phyloP scores from a whole-genome alignment of 208 protist genomes.

The Strigomonas oncopelti region DNA sequence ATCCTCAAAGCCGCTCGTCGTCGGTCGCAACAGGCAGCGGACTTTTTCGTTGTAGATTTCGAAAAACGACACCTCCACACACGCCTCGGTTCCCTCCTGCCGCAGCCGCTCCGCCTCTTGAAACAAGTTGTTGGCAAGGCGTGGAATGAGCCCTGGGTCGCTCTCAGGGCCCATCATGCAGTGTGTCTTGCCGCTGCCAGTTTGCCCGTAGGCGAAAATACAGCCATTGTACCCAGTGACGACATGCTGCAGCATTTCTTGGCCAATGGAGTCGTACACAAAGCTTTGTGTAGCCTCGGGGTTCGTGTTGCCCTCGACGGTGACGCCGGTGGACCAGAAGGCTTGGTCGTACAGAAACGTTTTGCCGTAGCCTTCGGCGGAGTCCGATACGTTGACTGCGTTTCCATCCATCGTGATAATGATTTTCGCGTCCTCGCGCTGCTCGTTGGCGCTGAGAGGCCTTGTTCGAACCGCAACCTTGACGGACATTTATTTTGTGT shows the following conservation, averaged over 20 bases:
- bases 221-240: constrained; percentile 84
- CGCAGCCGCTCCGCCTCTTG: constrained; percentile 27
- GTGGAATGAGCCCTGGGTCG: constrained; percentile 58
- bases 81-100: constrained; percentile 59
- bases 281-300: constrained; percentile 49
- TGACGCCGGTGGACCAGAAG: constrained; percentile 52
- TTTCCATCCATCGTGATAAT: constrained; percentile 72
- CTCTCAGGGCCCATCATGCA: constrained; percentile 61
- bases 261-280: constrained; percentile 61
- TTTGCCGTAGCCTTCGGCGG: constrained; percentile 25
- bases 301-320: constrained; percentile 30
- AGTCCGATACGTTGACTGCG: constrained; percentile 41
- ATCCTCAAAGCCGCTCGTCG: constrained; percentile 51
- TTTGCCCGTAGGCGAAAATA: constrained; percentile 89
- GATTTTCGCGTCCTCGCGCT: constrained; percentile 29
- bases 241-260: constrained; percentile 51
- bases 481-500: constrained; percentile 52
- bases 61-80: constrained; percentile 77
- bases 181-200: constrained; percentile 86
- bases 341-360: constrained; percentile 74
- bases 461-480: constrained; percentile 75
- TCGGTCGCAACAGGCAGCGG: constrained; percentile 62
- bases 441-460: constrained; percentile 59
- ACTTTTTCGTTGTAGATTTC: constrained; percentile 92
- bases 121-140: constrained; percentile 66